Percentiles rank a stretch among this genome's conserved stretches.
Evolutionary conservation across 768 basidiomycete species (phyloP).

Genomic region (Boletus sensibilis): DNA sequence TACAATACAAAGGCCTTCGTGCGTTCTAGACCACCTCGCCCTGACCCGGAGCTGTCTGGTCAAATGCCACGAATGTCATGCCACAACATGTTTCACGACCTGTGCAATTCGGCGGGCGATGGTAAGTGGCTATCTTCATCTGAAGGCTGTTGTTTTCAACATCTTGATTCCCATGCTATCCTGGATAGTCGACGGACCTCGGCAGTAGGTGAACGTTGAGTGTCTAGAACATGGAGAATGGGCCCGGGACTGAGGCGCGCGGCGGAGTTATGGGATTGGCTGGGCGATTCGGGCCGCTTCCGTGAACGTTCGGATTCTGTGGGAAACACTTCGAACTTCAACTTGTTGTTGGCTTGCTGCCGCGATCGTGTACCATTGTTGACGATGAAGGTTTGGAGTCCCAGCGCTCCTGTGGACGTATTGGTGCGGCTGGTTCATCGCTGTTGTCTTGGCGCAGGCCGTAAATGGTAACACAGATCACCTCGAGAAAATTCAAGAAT

Average conservation of each 20-base stretch:
- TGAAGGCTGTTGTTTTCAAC: not conserved
- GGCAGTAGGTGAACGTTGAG: not conserved
- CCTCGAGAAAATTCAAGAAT: not conserved
- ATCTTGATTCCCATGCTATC: not conserved
- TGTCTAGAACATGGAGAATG: not conserved
- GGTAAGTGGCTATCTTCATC: not conserved
- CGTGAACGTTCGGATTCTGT: not conserved
- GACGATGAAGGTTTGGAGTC: not conserved
- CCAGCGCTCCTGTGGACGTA: not conserved
- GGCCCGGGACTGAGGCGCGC: too few species aligned
- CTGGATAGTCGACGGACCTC: not conserved
- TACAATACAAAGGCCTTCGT: not conserved
- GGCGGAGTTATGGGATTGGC: too few species aligned
- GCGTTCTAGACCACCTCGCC: not conserved
- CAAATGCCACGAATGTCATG: not conserved
- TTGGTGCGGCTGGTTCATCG: too few species aligned
- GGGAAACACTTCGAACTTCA: not conserved
- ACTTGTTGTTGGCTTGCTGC: too few species aligned
- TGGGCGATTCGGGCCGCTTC: not conserved
- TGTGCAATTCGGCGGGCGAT: not conserved
- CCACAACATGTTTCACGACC: not conserved
- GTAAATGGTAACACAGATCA: too few species aligned
- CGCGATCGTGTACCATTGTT: not conserved
- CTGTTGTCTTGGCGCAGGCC: too few species aligned
- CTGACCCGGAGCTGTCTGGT: too few species aligned